Evolutionary conservation across 352 stramenopile species (phyloP), one percentile per base, ranked within the genome.

Genomic region (Pythium coloratum): DNA sequence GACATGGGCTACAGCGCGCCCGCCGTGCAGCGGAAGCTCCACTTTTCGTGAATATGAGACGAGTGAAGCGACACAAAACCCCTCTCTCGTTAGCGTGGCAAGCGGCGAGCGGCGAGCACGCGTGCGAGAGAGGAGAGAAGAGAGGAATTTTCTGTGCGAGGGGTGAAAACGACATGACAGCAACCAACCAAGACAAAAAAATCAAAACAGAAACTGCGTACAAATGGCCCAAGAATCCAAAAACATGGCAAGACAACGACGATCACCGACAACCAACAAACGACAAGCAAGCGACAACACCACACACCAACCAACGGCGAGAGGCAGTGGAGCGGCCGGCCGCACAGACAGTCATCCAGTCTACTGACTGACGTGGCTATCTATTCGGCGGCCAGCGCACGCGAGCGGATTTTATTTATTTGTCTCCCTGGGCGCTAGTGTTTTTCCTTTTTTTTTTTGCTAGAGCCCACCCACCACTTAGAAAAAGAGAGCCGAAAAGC

Each of bases 1-100:
- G 84, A 75, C 14, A 70, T 80, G 57, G 59, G 56, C 36, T 80
- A 78, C 56, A 68, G 66, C 47, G 40, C 62, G 36, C 67, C 67
- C 16, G 66, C 50, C 9, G 67, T 73, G 34, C 67, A 73, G 40
- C 67, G 67, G 28, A 69, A 69, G 32, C 62, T 73, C 28, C 67
- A 74, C 36, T 74, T 74, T 59, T 70, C 68, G 50, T 74, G 54
- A 70, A 44, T 64, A 20, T 34, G 20, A 57, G 8, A 30, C 28
- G 4, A 49, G 33, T 44, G 38, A 14, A 44, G 38, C 38, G 38
- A 44, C 38, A 53, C 14, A 50, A 8, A 20, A 18, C 6, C 20
- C 46, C 46, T 53, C 46, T 16, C 28, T 53, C n/a, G 46, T 32
- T 2, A 33, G 46, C 46, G 46, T 53, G 46, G 46, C 46, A 53